Evolutionary conservation across 768 basidiomycete species (phyloP), one percentile per base, ranked within the genome.

Genomic region (Infundibulicybe gibba): DNA sequence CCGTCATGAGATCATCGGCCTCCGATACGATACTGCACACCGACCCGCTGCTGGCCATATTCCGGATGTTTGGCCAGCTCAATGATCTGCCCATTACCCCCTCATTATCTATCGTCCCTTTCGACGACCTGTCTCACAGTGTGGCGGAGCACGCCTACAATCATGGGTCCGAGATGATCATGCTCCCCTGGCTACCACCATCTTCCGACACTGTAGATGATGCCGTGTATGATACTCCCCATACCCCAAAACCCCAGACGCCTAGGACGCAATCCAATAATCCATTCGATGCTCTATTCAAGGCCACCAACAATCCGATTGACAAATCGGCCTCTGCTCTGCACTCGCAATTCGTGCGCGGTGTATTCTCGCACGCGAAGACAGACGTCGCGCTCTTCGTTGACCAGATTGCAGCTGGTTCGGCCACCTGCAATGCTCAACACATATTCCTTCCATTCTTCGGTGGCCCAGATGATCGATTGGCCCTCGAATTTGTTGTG

Each of bases 391-490:
- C 84, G 1, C 65, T 98, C 9, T 92, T 86, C 58, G 77, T 97
- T 40, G 92, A 97, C 57, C 75, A 79, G 40, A 75, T 74, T 32
- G 67, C 70, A 44, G 55, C 66, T 43, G 40, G n/a, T 1, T 25
- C 54, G 8, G 43, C 58, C 30, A 49, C 52, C 37, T 62, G 62
- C 40, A 66, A 66, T 34, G 62, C 56, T 8, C 76, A 83, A 57
- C 88, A 91, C 58, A 54, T 97, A 12, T 88, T 92, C 66, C 57
- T 97, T 11, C 89, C 92, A 0, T 97, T 97, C 77, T 89, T 92
- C 61, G 95, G 95, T 17, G 95, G 95, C 0, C 87, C 92, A 0
- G 95, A 98, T 62, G 94, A 97, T 60, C 76, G 95, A 2, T 72
- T 93, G 14, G 90, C 92, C 0, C 68, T 98, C 32, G 81, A 87